Percentiles rank a stretch among this genome's conserved stretches.
Evolutionary conservation across 2,329 filamentous ascomycete genomes (phyloP).

Genomic region (Talaromyces sp.): DNA sequence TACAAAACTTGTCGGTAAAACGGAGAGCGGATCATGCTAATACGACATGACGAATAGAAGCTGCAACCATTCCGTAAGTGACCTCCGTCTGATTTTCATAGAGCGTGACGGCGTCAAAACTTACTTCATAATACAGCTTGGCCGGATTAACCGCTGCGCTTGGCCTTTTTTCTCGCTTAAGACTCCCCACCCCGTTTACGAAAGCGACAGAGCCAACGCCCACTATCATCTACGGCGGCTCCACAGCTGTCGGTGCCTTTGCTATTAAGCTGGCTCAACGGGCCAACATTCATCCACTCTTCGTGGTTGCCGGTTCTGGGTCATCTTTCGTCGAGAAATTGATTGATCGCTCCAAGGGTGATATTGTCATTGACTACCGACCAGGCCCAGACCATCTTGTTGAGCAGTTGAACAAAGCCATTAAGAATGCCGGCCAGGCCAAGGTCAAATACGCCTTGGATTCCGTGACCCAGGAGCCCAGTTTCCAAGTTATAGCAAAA

Average conservation of each 20-base stretch:
- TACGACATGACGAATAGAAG: conserved; percentile 39
- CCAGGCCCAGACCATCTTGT: conserved; percentile 53
- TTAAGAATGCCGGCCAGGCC: conserved; percentile 31
- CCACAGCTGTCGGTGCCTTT: conserved; percentile 57
- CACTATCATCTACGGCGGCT: conserved; percentile 48
- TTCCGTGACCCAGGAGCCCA: conserved; percentile 54
- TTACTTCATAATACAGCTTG: conserved; percentile 26
- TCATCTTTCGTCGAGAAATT: conserved; percentile 50
- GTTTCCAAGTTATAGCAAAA: neutral
- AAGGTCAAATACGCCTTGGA: conserved; percentile 55
- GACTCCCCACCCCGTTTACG: conserved; percentile 50
- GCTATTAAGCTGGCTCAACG: conserved; percentile 54
- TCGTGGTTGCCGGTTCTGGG: conserved; percentile 57
- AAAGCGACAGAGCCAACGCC: conserved; percentile 31
- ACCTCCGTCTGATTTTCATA: neutral
- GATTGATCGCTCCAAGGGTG: conserved; percentile 54
- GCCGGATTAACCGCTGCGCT: conserved; percentile 54
- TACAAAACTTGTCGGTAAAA: neutral
- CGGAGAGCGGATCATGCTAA: neutral
- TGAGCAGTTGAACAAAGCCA: conserved; percentile 21
- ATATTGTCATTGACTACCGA: conserved; percentile 60
- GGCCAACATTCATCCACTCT: conserved; percentile 59
- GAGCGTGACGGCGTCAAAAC: neutral
- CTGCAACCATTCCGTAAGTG: conserved; percentile 50
- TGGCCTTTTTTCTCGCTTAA: conserved; percentile 48